phyloP scores from a whole-genome alignment of 2,329 filamentous ascomycete species.

The Zymoseptoria pseudotritici region DNA sequence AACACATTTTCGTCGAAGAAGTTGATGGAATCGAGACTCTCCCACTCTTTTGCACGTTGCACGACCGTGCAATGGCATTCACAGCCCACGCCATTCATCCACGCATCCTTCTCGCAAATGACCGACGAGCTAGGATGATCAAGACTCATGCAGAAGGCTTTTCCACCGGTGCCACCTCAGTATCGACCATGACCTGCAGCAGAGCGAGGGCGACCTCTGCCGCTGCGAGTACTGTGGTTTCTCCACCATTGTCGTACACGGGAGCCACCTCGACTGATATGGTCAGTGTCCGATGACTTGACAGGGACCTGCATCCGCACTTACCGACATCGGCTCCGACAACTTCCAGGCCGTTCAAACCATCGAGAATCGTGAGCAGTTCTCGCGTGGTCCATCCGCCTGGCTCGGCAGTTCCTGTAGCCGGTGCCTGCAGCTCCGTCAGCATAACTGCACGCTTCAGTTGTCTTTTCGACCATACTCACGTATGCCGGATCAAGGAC shows the following conservation, averaged over 20 bases:
- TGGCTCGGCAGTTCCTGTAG: slow-evolving; percentile 54
- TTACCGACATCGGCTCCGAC: slow-evolving; percentile 51
- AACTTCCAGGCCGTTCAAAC: slow-evolving; percentile 50
- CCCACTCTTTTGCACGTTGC: not conserved
- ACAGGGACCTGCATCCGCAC: slow-evolving; percentile 12
- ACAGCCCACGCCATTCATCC: not conserved
- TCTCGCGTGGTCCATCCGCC: slow-evolving; percentile 57
- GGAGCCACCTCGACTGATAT: slow-evolving; percentile 52
- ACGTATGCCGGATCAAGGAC: slow-evolving; percentile 48
- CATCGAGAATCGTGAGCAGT: slow-evolving; percentile 51
- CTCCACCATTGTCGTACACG: slow-evolving; percentile 52
- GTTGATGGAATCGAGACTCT: not conserved
- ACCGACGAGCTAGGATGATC: not conserved
- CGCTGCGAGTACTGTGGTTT: slow-evolving; percentile 50
- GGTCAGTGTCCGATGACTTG: not conserved
- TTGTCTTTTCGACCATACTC: not conserved
- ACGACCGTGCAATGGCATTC: not conserved
- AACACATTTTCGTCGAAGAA: not conserved
- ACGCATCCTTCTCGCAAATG: not conserved
- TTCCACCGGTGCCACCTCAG: slow-evolving; percentile 26
- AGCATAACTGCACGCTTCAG: slow-evolving; percentile 23
- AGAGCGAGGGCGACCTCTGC: slow-evolving; percentile 48
- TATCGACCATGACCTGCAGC: slow-evolving; percentile 41
- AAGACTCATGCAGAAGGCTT: not conserved
- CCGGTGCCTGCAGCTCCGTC: slow-evolving; percentile 28